Base-by-base conservation (phyloP, 1,139 yeast genomes). In the Kodamaea plutei region DNA sequence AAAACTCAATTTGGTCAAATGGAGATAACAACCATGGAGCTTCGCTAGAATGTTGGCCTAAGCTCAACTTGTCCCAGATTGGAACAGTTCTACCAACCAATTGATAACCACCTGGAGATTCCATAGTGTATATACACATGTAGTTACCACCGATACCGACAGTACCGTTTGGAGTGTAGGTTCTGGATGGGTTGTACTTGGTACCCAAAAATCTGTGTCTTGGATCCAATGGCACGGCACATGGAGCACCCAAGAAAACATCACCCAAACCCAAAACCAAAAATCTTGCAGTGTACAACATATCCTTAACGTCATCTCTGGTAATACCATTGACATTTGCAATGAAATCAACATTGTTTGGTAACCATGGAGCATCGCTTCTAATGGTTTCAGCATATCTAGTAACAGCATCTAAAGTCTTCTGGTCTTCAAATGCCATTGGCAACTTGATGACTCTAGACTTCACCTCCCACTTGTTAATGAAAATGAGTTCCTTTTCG, bases 141-240 rank as follows among this genome's bases (percentile, higher is more conserved):
- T 88, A 91, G 81, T 82, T 87, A 46, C 97, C 97, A 44, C 97
- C 98, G 55, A 91, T 81, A 51, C 98, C 98, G 43, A 91, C 97
- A 22, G 93, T 84, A 46, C 97, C 98, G 52, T 87, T 85, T 25
- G 96, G 96, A 4, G 98, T 91, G 64, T 72, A 87, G 1, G 96
- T 87, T 68, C 98, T 78, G 11, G 96, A 84, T 17, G 98, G 98
- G 51, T 91, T 91, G 61, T 91, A 91, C 61, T 91, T 91, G 23
- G 96, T 76, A 31, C 97, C 97, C 39, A 89, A 65, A 39, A 87
- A 72, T 52, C 97, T 76, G 47, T 89, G 96, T 50, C 97, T 80
- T 37, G 98, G 97, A 56, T 91, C 97, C 47, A 91, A 73, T 23
- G 98, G 97, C 41, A 89, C 95, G 2, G 97, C 97, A 70, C 97